Evolutionary conservation across 352 stramenopile genomes (phyloP), one percentile per base, ranked within the genome.

Genomic region (Pythium sp.): DNA sequence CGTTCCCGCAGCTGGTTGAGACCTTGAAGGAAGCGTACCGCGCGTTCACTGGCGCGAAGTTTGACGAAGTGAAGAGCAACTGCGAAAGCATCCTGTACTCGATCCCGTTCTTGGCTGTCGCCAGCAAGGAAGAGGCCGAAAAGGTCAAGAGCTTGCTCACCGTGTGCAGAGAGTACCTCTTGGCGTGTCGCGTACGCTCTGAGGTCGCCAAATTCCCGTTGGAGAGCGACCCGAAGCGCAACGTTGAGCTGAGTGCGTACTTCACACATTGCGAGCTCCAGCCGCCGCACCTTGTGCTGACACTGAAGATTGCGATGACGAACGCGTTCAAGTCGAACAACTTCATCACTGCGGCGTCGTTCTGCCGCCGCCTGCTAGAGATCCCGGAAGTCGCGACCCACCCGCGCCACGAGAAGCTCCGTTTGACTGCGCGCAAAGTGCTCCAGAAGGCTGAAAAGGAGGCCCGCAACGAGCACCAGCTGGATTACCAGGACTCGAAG

Each of bases 191-290:
- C 34, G 93, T 99, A 68, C 98, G 99, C 77, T 79, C 87, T 3
- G 84, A 93, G 41, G 78, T 97, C 15, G 84, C 82, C 64, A 79
- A 80, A 32, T 86, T 86, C 49, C 70, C 86, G 56, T 69, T 95
- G 7, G 85, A 94, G 68, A 77, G 71, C 43, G 74, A 95, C 62
- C 81, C 87, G 32, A 89, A 93, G 66, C 90, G 97, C 71, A 97
- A 97, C 67, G 98, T 99, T 41, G 97, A 99, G 75, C 80, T 99
- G 54, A 97, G 96, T 51, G 97, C 97, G 12, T 99, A 99, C 89
- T 99, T 99, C 61, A 99, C 98, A 58, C 98, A 99, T 85, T 99
- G 98, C 76, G 97, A 99, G 61, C 86, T 99, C 57, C 97, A 99
- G 84, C 93, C 98, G 30, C 89, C 95, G 51, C 98, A 99, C 77